Evolutionary conservation across 2,329 filamentous ascomycete species (phyloP), one percentile per base, ranked within the genome.

Genomic region (Calonectria pauciramosa): DNA sequence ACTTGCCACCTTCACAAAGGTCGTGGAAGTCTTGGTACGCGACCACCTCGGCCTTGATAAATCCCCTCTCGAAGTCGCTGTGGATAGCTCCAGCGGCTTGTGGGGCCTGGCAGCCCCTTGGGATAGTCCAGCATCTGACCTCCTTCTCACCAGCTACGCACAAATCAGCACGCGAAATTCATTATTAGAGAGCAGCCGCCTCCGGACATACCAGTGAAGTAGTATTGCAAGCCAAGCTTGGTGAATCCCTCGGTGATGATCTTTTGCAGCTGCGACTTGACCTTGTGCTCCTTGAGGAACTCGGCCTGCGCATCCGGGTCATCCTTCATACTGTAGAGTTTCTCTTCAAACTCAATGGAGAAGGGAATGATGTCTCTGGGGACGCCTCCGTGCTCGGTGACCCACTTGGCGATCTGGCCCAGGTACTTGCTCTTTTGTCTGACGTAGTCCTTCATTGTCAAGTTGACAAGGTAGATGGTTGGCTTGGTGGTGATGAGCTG

Each of bases 371-470:
- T 86, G 72, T 87, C 86, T 47, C 82, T 76, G 13, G 85, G 83
- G 13, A 82, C 70, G 14, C 86, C 86, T 14, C 86, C 86, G 74
- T 88, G 86, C 78, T 85, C 85, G 6, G 83, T 86, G 3, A 87
- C 86, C 86, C 86, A 88, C 76, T 87, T 86, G 54, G 84, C 84
- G n/a, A 88, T 88, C 18, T 78, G 68, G 3, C 86, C 85, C 23
- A 88, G 84, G 63, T 87, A 88, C 80, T 88, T 88, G 83, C 84
- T 84, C 82, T 88, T 87, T 72, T 87, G 86, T 44, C 86, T 77
- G 32, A 88, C 82, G 79, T 88, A 88, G 74, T 88, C 86, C 81
- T 87, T 87, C 86, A 87, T 87, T 2, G 85, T 86, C 69, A 88
- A 71, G 78, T 88, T 88, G 68, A 88, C 85, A 36, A 88, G 85